Percentiles rank a stretch among this genome's conserved stretches.
Conservation (phyloP, 2,329 filamentous ascomycete species). For the Clonostachys solani region DNA sequence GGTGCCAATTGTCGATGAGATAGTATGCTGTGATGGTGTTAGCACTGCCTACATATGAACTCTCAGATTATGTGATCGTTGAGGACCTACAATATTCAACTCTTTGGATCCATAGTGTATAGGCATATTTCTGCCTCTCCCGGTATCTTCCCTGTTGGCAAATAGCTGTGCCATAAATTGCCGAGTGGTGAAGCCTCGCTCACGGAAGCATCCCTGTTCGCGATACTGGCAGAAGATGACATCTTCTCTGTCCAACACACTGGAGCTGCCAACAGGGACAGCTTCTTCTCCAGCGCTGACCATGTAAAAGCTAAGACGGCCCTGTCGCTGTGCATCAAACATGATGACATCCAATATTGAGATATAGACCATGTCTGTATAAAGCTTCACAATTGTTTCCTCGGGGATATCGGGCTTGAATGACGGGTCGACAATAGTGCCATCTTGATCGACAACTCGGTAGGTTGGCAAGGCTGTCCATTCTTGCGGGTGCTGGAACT, state of each 20-base stretch:
- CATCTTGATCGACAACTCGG: slow-evolving; percentile 86
- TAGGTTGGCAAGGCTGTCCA: slow-evolving; percentile 83
- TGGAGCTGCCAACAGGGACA: slow-evolving; percentile 83
- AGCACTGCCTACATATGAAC: not conserved
- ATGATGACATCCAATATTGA: slow-evolving; percentile 95
- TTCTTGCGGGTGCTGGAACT: slow-evolving; percentile 70
- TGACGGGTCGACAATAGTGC: slow-evolving; percentile 71
- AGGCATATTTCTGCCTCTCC: slow-evolving; percentile 90
- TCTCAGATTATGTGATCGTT: not conserved
- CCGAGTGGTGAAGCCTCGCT: slow-evolving; percentile 79
- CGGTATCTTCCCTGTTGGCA: slow-evolving; percentile 75
- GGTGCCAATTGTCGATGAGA: slow-evolving; percentile 78
- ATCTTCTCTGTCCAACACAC: slow-evolving; percentile 77
- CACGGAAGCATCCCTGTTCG: slow-evolving; percentile 85
- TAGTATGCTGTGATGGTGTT: slow-evolving; percentile 59
- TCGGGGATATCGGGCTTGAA: slow-evolving; percentile 68
- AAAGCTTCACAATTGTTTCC: slow-evolving; percentile 53
- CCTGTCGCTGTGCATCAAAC: slow-evolving; percentile 96
- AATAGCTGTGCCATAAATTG: slow-evolving; percentile 97
- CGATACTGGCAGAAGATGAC: slow-evolving; percentile 94
- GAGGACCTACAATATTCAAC: slow-evolving; percentile 70
- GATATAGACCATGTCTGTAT: slow-evolving; percentile 61
- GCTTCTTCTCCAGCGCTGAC: slow-evolving; percentile 93
- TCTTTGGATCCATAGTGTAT: slow-evolving; percentile 88
- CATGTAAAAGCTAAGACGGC: slow-evolving; percentile 96